These are phyloP conservation scores for Lichtheimia ornata DNA, from an alignment of 371 early-diverging fungal species.

Conservation along the genomic window DNA sequence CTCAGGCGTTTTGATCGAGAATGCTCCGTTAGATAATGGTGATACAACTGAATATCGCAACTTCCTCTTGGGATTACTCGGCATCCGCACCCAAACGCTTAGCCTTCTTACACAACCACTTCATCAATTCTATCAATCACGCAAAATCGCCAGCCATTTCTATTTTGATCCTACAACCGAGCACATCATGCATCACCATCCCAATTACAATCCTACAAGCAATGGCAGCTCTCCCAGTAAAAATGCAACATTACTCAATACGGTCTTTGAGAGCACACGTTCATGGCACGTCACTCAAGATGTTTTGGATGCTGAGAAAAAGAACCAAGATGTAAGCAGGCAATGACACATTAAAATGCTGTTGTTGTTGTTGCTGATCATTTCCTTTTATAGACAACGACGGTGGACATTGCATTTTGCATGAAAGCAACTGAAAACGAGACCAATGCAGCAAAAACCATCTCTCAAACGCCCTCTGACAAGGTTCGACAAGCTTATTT, in stretches of 20 bases:
- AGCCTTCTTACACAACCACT: slow-evolving; percentile 63
- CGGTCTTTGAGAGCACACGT: slow-evolving; percentile 47
- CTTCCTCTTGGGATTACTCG: slow-evolving; percentile 60
- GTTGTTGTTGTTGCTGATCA: not conserved
- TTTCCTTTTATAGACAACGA: slow-evolving; percentile 20
- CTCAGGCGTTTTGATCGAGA: slow-evolving; percentile 71
- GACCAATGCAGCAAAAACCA: slow-evolving; percentile 42
- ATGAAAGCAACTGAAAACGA: slow-evolving; percentile 38
- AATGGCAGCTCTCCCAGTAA: slow-evolving; percentile 18
- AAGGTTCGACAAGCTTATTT: slow-evolving; percentile 15
- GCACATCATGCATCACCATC: slow-evolving; percentile 49
- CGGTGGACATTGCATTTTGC: slow-evolving; percentile 47
- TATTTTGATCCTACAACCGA: slow-evolving; percentile 66
- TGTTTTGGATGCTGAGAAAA: slow-evolving; percentile 35
- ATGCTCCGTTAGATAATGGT: slow-evolving; percentile 79
- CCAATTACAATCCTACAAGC: slow-evolving; percentile 18
- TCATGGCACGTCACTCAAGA: slow-evolving; percentile 44
- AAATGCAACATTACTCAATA: slow-evolving; percentile 49
- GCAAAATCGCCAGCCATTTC: slow-evolving; percentile 66
- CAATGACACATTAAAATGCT: not conserved
- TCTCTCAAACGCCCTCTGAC: slow-evolving; percentile 26
- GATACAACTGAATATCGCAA: slow-evolving; percentile 77
- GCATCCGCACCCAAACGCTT: slow-evolving; percentile 63
- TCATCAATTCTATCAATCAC: slow-evolving; percentile 65
- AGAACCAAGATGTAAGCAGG: slow-evolving; percentile 31